Evolutionary conservation across 2,329 filamentous ascomycete genomes (phyloP), one percentile per base, ranked within the genome.

Genomic region (Fusarium armeniacum): DNA sequence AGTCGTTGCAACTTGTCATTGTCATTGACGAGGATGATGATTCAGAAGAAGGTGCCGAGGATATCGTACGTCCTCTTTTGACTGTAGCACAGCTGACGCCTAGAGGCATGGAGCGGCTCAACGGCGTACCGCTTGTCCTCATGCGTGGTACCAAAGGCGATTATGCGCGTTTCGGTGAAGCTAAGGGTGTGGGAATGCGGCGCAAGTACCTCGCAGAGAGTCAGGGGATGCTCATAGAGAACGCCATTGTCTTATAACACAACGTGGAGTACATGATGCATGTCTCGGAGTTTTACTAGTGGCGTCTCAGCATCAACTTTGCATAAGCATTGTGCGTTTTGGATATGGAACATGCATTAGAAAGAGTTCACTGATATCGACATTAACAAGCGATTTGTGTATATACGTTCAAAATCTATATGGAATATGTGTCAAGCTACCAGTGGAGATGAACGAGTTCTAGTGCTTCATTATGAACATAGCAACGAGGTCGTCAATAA

Each of bases 101-200:
- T 0, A 86, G 84, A 5, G 93, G 94, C 0, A 82, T 94, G 53
- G 84, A 86, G 55, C 83, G 94, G 13, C 86, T 89, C 43, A 85
- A 94, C 73, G 90, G 90, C 4, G 90, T 98, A 38, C 88, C 92
- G 15, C 89, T 98, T 87, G 85, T 97, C 40, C 92, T 98, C 87
- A 87, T 97, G 22, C 89, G 89, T 0, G 93, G 92, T 0, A 91
- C 90, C 0, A 84, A 89, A 41, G 80, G 78, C 15, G 78, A 80
- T 35, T 91, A 93, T 72, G 84, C 86, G 30, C 80, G 90, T 59
- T 83, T 98, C 33, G 83, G 80, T 43, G 81, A 82, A 45, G 89
- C 91, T n/a, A 85, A 83, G 57, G 90, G 88, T 5, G 79, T 98
- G 4, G 94, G 93, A 0, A 82, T 98, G 65, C 88, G 92, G 75